phyloP scores from a whole-genome alignment of 257 asterid species.

The Buddleja alternifolia region DNA sequence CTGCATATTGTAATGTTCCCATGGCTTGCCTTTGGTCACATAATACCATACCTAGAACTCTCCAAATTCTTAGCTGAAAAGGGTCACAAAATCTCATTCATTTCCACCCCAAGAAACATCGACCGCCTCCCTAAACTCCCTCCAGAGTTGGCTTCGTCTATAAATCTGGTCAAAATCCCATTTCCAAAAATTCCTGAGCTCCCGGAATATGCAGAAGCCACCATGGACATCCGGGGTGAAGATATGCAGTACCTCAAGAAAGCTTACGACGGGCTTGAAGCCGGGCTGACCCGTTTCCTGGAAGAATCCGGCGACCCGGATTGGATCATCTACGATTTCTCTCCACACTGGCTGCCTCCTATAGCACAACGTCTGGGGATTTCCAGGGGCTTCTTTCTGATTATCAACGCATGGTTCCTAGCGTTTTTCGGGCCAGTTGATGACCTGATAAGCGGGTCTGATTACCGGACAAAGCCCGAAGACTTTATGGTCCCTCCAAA shows the following conservation, averaged over 20 bases:
- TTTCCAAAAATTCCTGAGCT: constrained; percentile 30
- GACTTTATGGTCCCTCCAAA: constrained; percentile 38
- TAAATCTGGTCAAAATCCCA: constrained; percentile 40
- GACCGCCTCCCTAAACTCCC: constrained; percentile 54
- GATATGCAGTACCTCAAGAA: constrained; percentile 14
- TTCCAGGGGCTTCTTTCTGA: constrained; percentile 25
- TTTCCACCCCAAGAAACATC: constrained; percentile 52
- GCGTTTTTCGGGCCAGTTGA: constrained; percentile 30
- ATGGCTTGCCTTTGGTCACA: constrained; percentile 63
- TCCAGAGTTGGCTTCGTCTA: constrained; percentile 18
- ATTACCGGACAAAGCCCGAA: constrained; percentile 22
- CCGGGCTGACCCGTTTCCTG: constrained; percentile 28
- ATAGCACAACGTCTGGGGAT: constrained; percentile 27
- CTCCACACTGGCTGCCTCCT: constrained; percentile 42
- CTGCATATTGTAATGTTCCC: constrained; percentile 53
- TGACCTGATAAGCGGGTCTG: constrained; percentile 19
- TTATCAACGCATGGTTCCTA: constrained; percentile 32
- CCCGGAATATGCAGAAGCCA: constrained; percentile 32
- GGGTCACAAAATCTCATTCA: constrained; percentile 52
- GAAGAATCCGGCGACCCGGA: constrained; percentile 29
- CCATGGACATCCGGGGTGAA: constrained; percentile 17
- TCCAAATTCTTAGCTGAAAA: constrained; percentile 47
- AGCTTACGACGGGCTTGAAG: constrained; percentile 30
- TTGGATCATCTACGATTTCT: constrained; percentile 38
- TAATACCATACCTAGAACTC: constrained; percentile 49